Conservation (phyloP, 2,329 filamentous ascomycete genomes). For the Clarireedia hainanense region DNA sequence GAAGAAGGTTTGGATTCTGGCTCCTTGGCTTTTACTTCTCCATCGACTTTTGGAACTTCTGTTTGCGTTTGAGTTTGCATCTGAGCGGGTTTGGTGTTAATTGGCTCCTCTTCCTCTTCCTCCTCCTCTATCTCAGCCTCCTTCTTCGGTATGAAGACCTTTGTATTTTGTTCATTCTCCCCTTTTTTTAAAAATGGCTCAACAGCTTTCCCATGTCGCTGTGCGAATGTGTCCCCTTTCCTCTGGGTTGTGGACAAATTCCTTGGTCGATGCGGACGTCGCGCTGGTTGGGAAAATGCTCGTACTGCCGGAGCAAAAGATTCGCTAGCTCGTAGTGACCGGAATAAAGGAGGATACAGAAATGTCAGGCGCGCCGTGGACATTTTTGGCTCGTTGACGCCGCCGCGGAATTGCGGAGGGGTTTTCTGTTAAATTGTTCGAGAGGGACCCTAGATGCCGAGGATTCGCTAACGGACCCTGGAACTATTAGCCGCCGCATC, state of each 20-base stretch:
- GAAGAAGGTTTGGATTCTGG: conserved; percentile 11
- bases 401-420: neutral
- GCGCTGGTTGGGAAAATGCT: conserved; percentile 22
- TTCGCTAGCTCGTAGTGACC: conserved; percentile 41
- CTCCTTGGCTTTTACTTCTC: neutral
- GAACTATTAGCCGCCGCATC: neutral
- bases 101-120: conserved; percentile 3
- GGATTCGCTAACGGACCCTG: neutral
- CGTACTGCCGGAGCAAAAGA: conserved; percentile 32
- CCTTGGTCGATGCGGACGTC: conserved; percentile 19
- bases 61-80: conserved; percentile 5
- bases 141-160: conserved; percentile 12
- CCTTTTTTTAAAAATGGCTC: conserved; percentile 38
- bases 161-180: conserved; percentile 21
- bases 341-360: conserved; percentile 60
- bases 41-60: neutral
- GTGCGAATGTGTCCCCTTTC: conserved; percentile 39
- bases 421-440: neutral
- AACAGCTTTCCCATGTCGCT: conserved; percentile 53
- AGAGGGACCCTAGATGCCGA: neutral
- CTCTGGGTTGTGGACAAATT: conserved; percentile 33
- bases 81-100: neutral
- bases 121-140: conserved; percentile 6
- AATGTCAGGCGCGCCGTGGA: conserved; percentile 56
- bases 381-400: conserved; percentile 36